Evolutionary conservation across 2,329 filamentous ascomycete species (phyloP).

Genomic region (Verticillium nonalfalfae): DNA sequence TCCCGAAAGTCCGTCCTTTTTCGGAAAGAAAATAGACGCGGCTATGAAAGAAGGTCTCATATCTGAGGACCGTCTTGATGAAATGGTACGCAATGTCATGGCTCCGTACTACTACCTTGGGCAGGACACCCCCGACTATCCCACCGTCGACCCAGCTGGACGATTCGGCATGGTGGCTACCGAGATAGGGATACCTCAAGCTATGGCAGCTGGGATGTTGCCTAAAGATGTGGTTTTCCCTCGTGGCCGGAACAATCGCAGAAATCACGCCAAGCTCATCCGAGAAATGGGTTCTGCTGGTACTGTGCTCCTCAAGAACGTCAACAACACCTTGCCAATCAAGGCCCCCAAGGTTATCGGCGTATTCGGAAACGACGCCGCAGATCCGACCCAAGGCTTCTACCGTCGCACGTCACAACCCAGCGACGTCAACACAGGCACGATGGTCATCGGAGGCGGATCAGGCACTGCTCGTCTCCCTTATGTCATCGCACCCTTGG

Average conservation of each 20-base stretch:
- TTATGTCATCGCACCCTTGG: conserved; percentile 7
- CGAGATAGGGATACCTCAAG: not conserved
- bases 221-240: conserved; percentile 29
- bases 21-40: conserved; percentile 75
- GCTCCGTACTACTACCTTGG: conserved; percentile 87
- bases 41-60: conserved; percentile 78
- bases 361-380: too few relatives aligned
- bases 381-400: too few relatives aligned
- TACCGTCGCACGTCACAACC: conserved; percentile 23
- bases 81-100: conserved; percentile 83
- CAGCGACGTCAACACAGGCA: conserved; percentile 42
- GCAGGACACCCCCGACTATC: conserved; percentile 46
- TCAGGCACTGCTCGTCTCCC: conserved; percentile 18
- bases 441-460: conserved; percentile 53
- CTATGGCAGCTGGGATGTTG: too few relatives aligned
- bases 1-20: conserved; percentile 54
- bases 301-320: conserved; percentile 23
- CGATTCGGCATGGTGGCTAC: conserved; percentile 23
- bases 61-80: conserved; percentile 57
- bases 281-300: conserved; percentile 26
- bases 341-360: conserved; percentile 31
- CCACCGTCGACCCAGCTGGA: conserved; percentile 20
- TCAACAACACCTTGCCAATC: conserved; percentile 51
- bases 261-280: conserved; percentile 17
- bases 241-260: not conserved